A percentile compares a stretch with the other conserved stretches of the same genome.
phyloP scores from a whole-genome alignment of 1,139 yeast species.

The Geotrichum siamense region DNA sequence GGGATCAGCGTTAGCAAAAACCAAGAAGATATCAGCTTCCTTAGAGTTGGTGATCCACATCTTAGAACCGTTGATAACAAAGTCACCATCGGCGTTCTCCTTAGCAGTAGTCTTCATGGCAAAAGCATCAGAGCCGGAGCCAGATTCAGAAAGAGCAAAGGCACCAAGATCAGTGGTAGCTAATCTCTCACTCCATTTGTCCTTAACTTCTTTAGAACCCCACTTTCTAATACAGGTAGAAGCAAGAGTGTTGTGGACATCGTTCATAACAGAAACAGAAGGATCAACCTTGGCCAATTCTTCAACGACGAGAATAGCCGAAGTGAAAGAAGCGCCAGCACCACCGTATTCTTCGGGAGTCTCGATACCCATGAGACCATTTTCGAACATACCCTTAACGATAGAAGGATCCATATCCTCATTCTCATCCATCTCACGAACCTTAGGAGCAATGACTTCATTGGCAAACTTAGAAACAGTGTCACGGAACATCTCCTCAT shows the following conservation, averaged over 20 bases:
- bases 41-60: slow-evolving; percentile 44
- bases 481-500: slow-evolving; percentile 39
- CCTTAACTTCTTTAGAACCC: slow-evolving; percentile 36
- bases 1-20: slow-evolving; percentile 40
- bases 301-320: slow-evolving; percentile 41
- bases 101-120: slow-evolving; percentile 38
- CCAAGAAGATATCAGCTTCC: slow-evolving; percentile 40
- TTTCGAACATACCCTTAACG: slow-evolving; percentile 37
- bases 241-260: slow-evolving; percentile 42
- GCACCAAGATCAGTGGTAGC: slow-evolving; percentile 38
- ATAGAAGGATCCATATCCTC: slow-evolving; percentile 38
- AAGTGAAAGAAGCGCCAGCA: slow-evolving; percentile 41
- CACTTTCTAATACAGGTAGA: slow-evolving; percentile 38
- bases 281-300: slow-evolving; percentile 43
- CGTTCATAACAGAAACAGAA: slow-evolving; percentile 39
- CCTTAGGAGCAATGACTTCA: slow-evolving; percentile 38
- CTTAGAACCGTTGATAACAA: slow-evolving; percentile 37
- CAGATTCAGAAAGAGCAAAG: slow-evolving; percentile 39
- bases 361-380: slow-evolving; percentile 42
- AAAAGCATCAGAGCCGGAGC: slow-evolving; percentile 43
- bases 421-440: slow-evolving; percentile 40
- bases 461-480: slow-evolving; percentile 37
- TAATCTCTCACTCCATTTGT: slow-evolving; percentile 37
- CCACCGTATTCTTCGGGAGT: slow-evolving; percentile 43
- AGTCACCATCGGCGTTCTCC: slow-evolving; percentile 34